Base-by-base conservation (phyloP, 2,329 filamentous ascomycete genomes). In the Penicillium sp. region DNA sequence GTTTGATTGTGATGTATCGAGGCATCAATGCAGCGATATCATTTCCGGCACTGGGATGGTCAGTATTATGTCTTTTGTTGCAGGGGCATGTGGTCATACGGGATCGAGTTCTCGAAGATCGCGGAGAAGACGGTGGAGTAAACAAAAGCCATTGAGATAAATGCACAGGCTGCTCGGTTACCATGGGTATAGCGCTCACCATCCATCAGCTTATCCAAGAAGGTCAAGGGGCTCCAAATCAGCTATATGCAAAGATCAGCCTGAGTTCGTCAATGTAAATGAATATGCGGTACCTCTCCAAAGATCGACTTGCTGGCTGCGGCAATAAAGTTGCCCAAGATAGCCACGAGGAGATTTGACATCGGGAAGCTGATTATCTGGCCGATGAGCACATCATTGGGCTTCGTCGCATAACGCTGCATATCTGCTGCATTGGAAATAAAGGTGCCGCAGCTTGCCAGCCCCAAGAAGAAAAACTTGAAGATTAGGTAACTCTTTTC, bases 101-200 rank as follows among this genome's bases (percentile, higher is more conserved):
- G 35, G 14, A 40, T 40, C 1, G 35, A 40, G 18, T 40, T 40
- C 18, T 40, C 35, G 18, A 40, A 40, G 4, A 40, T 40, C 12
- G 35, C 75, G 6, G 73, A 73, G 54, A 79, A 77, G 25, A 81
- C 70, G 1, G 73, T 68, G 4, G 73, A 75, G 54, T 78, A 80
- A 0, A 74, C 64, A 43, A 80, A 77, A 14, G 69, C 72, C 1
- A 71, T 68, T 0, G 76, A 66, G 27, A 78, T 73, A 55, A 79
- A 77, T 33, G 75, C 74, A 44, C 71, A 74, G 0, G 71, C 75
- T 6, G 73, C 67, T 15, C 76, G 67, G 42, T 72, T 77, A 0
- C 60, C 67, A 1, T 67, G 49, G 0, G 71, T 73, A 48, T 75
- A 75, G 23, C 68, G 62, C 7, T 64, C 63, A 6, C 64, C 68